phyloP scores from a whole-genome alignment of 2,329 filamentous ascomycete species.

The Colletotrichum shisoi region DNA sequence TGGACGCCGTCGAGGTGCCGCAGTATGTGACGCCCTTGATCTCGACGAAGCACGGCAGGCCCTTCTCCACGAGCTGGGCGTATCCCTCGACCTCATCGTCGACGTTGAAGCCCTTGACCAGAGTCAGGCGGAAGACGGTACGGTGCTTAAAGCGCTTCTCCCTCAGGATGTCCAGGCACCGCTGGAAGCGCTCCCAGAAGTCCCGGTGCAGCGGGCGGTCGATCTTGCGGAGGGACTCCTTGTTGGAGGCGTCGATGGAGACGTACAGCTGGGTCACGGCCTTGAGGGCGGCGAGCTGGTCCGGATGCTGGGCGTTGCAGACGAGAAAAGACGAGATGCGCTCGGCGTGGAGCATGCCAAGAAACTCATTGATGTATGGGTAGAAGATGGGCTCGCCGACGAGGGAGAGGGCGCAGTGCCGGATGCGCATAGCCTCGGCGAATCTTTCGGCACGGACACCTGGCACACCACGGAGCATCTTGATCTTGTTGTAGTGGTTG shows the following conservation, averaged over 20 bases:
- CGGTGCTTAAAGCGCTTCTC: slow-evolving; percentile 84
- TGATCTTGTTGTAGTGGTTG: slow-evolving; percentile 96
- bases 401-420: slow-evolving; percentile 89
- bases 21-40: slow-evolving; percentile 98
- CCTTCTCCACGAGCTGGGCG: slow-evolving; percentile 84
- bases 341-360: slow-evolving; percentile 81
- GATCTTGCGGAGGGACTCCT: slow-evolving; percentile 84
- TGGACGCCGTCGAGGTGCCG: slow-evolving; percentile 83
- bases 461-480: slow-evolving; percentile 92
- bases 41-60: slow-evolving; percentile 90
- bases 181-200: slow-evolving; percentile 95
- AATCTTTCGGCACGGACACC: slow-evolving; percentile 92
- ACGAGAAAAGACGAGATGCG: slow-evolving; percentile 94
- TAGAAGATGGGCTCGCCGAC: slow-evolving; percentile 99
- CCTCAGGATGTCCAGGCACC: slow-evolving; percentile 87
- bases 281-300: slow-evolving; percentile 81
- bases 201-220: slow-evolving; percentile 92
- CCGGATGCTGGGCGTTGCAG: slow-evolving; percentile 96
- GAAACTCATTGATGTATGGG: slow-evolving; percentile 93
- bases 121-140: slow-evolving; percentile 91
- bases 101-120: slow-evolving; percentile 98
- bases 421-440: slow-evolving; percentile 88
- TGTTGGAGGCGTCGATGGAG: slow-evolving; percentile 92
- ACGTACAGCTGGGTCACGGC: slow-evolving; percentile 96
- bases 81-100: slow-evolving; percentile 93